Evolutionary conservation across 345 rosid genomes (phyloP), one percentile per base, ranked within the genome.

Genomic region (Orychophragmus violaceus): DNA sequence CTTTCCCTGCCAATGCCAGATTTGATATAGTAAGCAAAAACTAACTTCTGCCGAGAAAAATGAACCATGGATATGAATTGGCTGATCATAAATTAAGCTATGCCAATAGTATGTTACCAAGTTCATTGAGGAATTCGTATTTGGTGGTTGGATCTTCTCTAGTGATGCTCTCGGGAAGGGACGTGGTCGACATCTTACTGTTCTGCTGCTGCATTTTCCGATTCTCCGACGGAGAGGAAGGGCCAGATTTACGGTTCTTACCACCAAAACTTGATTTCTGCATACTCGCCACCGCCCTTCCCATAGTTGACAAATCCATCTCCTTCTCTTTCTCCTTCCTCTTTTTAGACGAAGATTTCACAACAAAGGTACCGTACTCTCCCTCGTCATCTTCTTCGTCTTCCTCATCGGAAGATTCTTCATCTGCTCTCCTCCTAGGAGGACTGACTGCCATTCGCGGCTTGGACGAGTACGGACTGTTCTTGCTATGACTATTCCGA

Each of bases 41-140:
- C 6, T 19, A 64, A 9, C 24, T 25, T 2, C 6, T 44, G 66
- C 48, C 27, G 55, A 28, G 30, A 28, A 28, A 28, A 28, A 5
- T 28, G 30, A 8, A 28, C 2, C 0, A 28, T 28, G 8, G 30
- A 28, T 28, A 28, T 6, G 30, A 59, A 24, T 37, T n/a, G 12
- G 48, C 24, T 57, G 32, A 45, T 12, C 36, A 42, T 57, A 21
- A 33, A 6, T 4, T 8, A 52, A 19, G 24, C 39, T 32, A 16
- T 11, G 39, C 5, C 5, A 36, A 5, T 36, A 36, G 16, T 36
- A 4, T 6, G 6, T 48, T 68, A 90, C 98, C 99, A 52, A 94
- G 94, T 72, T 94, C 99, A 59, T 86, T 85, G 63, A 94, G 90
- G 79, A 90, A 83, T 74, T 90, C 99, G 66, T 94, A 94, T 84